Base-by-base conservation (phyloP, 148 eudicot species). In the Camellia sinensis region DNA sequence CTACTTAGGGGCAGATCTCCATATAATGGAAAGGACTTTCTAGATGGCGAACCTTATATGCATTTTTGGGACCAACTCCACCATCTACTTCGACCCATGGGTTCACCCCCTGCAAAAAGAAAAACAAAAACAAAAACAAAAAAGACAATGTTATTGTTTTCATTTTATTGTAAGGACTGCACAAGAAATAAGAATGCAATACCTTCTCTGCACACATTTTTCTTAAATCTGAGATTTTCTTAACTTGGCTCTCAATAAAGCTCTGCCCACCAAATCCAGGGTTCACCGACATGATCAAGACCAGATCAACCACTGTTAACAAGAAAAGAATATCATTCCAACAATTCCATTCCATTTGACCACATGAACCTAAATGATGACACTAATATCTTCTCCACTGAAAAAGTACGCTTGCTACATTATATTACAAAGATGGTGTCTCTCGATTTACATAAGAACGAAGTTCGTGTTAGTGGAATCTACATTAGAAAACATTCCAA, bases 61-160 rank as follows among this genome's bases (percentile, higher is more conserved):
- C 99, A 89, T 96, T 96, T 83, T 90, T 90, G 18, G 99, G 99
- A 81, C 79, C 76, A 86, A 96, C 99, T 83, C 99, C 99, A 83
- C 99, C 99, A 83, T 96, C 99, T 15, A 96, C 99, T 88, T 96
- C 99, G 70, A 96, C 91, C 99, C 99, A 96, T 76, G 99, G 99
- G 89, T 96, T 96, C 80, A 96, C 98, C 59, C 99, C 99, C 99
- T 96, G 94, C 80, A 83, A 48, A 81, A 77, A 12, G 67, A 74
- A 76, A 29, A 81, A 77, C 15, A 73, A 76, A 76, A n/a, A n/a
- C n/a, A n/a, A n/a, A n/a, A 12, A 63, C 13, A 56, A 5, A 29
- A 29, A 29, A 29, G 37, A 29, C 1, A 44, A 68, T 19, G 73
- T 70, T 18, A 68, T 29, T 50, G 50, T 60, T 50, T 68, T n/a